Evolutionary conservation across 2,329 filamentous ascomycete species (phyloP), one percentile per base, ranked within the genome.

Genomic region (Kalmusia sp.): DNA sequence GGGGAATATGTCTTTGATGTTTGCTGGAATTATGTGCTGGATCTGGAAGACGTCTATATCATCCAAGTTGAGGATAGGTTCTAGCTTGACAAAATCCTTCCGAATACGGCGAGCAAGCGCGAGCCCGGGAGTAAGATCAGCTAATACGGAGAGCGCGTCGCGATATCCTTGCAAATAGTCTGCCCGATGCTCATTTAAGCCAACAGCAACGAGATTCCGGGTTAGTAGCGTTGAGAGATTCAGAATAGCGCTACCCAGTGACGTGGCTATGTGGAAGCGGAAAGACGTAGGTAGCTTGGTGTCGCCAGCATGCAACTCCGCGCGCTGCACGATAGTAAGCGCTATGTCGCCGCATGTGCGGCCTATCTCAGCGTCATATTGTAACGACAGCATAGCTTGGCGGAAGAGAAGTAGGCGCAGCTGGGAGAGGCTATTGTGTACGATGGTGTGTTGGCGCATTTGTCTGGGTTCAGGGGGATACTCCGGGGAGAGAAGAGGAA

Each of bases 391-490:
- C 57, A 72, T 54, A 35, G 40, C 53, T 43, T 59, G 49, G 14
- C 70, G 62, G 34, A 59, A 40, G 34, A 69, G 55, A 15, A 66
- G 53, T 25, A 76, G 57, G 12, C 62, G 55, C 25, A 71, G 55
- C 28, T 65, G 61, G 15, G 63, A 55, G 39, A 66, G 53, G 47
- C 59, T 61, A 21, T 62, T 57, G 6, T 55, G 46, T 7, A 70
- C 27, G 21, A 65, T 41, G 24, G 63, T 59, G 22, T 60, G 51
- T 31, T 62, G 52, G 8, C 50, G 57, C 39, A 52, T 51, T 47
- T 57, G 53, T 24, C 27, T 49, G 14, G 51, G 12, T 5, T 63
- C 57, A 3, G 51, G 50, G 15, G 51, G 30, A 5, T 43, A 34
- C 19, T 63, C 50, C 1, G 38, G 38, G 12, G 58, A 53, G 4